These are phyloP conservation scores for Aspergillus ruber DNA, from an alignment of 2,329 filamentous ascomycete species.

Conservation along the genomic window DNA sequence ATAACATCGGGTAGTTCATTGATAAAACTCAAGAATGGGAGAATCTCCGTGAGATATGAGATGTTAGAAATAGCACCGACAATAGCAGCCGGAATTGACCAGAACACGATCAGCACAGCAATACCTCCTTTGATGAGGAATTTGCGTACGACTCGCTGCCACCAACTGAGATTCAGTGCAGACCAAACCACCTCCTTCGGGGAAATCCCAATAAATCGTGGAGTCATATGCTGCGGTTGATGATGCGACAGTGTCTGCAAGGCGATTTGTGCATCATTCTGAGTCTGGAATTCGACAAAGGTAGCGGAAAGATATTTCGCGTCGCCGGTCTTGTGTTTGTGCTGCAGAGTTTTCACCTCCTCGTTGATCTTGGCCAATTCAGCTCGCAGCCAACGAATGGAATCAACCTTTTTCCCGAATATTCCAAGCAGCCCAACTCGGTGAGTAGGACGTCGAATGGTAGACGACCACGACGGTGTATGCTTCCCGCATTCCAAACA, in stretches of 20 bases:
- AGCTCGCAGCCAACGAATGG: constrained; percentile 75
- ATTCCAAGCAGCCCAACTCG: constrained; percentile 61
- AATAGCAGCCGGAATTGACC: constrained; percentile 66
- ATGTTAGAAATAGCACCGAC: constrained; percentile 88
- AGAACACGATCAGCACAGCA: constrained; percentile 75
- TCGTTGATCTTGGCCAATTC: constrained; percentile 67
- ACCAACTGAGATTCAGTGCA: constrained; percentile 74
- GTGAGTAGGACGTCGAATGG: constrained; percentile 63
- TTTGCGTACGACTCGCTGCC: constrained; percentile 68
- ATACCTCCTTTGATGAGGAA: constrained; percentile 65
- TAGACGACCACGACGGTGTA: constrained; percentile 20
- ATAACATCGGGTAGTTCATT: constrained; percentile 62
- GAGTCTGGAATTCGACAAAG: constrained; percentile 81
- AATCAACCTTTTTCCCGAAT: constrained; percentile 79
- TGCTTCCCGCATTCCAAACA: constrained; percentile 25
- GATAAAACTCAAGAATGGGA: constrained; percentile 67
- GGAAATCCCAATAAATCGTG: constrained; percentile 75
- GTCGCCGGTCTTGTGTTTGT: constrained; percentile 57
- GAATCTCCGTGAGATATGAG: constrained; percentile 50
- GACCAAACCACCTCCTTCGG: constrained; percentile 87
- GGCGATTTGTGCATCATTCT: constrained; percentile 77
- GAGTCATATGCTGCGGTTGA: constrained; percentile 77
- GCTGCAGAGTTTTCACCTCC: constrained; percentile 61
- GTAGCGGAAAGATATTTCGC: constrained; percentile 65
- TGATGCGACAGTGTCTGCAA: constrained; percentile 81